Evolutionary conservation across 345 rosid genomes (phyloP).

Genomic region (Salix caprea): DNA sequence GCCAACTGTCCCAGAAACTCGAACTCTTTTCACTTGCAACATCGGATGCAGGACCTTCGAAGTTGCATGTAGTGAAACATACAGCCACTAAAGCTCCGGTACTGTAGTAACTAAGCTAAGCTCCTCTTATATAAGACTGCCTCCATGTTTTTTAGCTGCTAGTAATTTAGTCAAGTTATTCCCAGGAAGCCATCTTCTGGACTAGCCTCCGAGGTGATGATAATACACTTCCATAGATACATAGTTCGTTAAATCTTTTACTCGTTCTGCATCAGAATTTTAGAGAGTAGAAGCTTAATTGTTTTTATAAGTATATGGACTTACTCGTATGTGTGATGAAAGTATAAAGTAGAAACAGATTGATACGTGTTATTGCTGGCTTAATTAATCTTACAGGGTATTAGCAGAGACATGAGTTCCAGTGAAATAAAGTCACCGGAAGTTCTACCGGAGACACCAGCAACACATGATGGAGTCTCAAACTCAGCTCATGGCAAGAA

Average conservation of each 20-base stretch:
- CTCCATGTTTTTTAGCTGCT: too few relatives aligned
- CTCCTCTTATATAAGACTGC: too few relatives aligned
- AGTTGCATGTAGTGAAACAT: too few relatives aligned
- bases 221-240: background rate
- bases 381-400: constrained; percentile 9
- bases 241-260: too few relatives aligned
- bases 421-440: constrained; percentile 60
- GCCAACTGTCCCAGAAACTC: background rate
- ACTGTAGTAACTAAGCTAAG: too few relatives aligned
- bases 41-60: background rate
- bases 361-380: background rate
- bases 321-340: too few relatives aligned
- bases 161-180: too few relatives aligned
- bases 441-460: constrained; percentile 36
- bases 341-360: too few relatives aligned
- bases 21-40: too few relatives aligned
- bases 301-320: background rate
- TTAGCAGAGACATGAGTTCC: constrained; percentile 36
- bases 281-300: background rate
- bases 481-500: constrained; percentile 49
- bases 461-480: constrained; percentile 23
- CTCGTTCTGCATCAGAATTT: background rate
- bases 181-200: too few relatives aligned
- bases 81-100: too few relatives aligned
- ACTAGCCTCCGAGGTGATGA: too few relatives aligned